phyloP scores from a whole-genome alignment of 2,329 filamentous ascomycete species.

The Fusarium burgessii region DNA sequence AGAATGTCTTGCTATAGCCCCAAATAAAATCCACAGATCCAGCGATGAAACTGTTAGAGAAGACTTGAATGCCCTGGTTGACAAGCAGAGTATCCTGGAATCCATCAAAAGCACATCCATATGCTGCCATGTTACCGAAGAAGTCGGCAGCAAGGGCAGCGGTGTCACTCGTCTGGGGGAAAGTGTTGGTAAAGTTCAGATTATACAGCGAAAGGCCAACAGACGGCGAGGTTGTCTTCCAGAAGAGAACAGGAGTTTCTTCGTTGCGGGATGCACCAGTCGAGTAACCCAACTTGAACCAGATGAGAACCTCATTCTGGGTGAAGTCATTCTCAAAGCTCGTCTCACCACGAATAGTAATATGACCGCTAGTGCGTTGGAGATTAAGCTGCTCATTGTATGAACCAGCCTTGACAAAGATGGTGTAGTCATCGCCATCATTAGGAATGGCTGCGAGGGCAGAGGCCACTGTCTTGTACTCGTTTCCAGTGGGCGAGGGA shows the following conservation, averaged over 20 bases:
- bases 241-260: constrained; percentile 57
- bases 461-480: constrained; percentile 57
- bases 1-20: constrained; percentile 52
- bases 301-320: constrained; percentile 36
- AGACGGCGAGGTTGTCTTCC: constrained; percentile 58
- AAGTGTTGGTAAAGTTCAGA: constrained; percentile 63
- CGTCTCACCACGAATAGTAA: constrained; percentile 40
- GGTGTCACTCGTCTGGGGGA: constrained; percentile 58
- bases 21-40: constrained; percentile 43
- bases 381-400: constrained; percentile 41
- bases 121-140: constrained; percentile 50
- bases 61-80: constrained; percentile 59
- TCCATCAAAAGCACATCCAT: constrained; percentile 59
- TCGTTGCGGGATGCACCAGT: constrained; percentile 57
- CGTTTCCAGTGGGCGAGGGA: constrained; percentile 50
- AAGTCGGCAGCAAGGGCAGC: constrained; percentile 55
- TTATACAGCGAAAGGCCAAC: constrained; percentile 70
- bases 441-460: constrained; percentile 56
- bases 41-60: constrained; percentile 55
- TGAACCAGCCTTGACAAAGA: constrained; percentile 41
- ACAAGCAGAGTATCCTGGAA: constrained; percentile 65
- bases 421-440: constrained; percentile 40
- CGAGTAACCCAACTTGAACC: constrained; percentile 34
- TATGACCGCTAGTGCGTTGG: constrained; percentile 25
- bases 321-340: constrained; percentile 41